Conservation (phyloP, 129 eudicot species). For the Lonicera japonica region DNA sequence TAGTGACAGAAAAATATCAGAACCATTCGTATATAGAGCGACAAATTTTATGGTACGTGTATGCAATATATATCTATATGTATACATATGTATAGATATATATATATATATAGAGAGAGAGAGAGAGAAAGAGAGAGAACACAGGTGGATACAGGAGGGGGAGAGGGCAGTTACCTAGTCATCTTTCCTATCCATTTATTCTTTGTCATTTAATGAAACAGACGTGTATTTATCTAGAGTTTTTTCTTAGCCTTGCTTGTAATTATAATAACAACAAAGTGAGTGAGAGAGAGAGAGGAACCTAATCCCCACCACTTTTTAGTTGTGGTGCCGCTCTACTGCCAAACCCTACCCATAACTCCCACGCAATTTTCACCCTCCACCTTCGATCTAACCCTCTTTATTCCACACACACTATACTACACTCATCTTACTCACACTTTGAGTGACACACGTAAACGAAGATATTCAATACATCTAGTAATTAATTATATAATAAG, state of each 20-base stretch:
- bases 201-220: conserved; percentile 35
- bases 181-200: conserved; percentile 45
- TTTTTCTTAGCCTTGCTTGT: conserved; percentile 11
- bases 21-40: too few relatives aligned
- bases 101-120: too few relatives aligned
- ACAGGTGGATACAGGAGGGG: conserved; percentile 21
- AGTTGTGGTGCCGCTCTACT: conserved; percentile 40
- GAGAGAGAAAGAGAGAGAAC: neutral
- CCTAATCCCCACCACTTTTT: conserved; percentile 59
- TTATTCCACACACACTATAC: conserved; percentile 9
- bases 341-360: conserved; percentile 35
- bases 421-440: neutral
- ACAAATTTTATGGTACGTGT: too few relatives aligned
- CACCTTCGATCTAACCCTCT: too few relatives aligned
- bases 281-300: conserved; percentile 16
- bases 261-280: conserved; percentile 11
- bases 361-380: conserved; percentile 17
- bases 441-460: conserved; percentile 2
- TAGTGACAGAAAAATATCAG: neutral
- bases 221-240: neutral
- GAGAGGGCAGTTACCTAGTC: conserved; percentile 44
- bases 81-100: too few relatives aligned
- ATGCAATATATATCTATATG: too few relatives aligned
- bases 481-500: too few relatives aligned
- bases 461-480: too few relatives aligned